Conservation (phyloP, 2,329 filamentous ascomycete species). For the Metarhizium brunneum region DNA sequence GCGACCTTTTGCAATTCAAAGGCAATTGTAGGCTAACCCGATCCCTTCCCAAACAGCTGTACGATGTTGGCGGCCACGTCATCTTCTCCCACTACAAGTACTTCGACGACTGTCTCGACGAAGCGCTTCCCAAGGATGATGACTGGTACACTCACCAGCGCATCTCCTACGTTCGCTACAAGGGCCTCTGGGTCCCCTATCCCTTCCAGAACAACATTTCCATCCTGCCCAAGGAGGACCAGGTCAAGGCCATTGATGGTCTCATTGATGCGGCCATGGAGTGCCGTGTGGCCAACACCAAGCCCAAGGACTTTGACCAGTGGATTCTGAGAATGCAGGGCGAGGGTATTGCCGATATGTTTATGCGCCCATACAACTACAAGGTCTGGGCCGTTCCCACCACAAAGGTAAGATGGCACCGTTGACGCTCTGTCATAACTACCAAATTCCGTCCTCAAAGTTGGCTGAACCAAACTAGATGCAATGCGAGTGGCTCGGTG, state of each 20-base stretch:
- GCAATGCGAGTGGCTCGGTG: slow-evolving; percentile 97
- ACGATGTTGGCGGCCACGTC: slow-evolving; percentile 96
- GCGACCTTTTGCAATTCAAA: background rate
- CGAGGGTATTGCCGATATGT: slow-evolving; percentile 79
- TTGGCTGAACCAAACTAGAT: slow-evolving; percentile 48
- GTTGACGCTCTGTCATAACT: background rate
- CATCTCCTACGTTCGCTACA: slow-evolving; percentile 98
- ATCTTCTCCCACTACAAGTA: slow-evolving; percentile 99
- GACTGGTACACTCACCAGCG: slow-evolving; percentile 99
- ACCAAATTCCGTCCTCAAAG: background rate
- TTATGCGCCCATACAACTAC: slow-evolving; percentile 99
- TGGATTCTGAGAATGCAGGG: slow-evolving; percentile 95
- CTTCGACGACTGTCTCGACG: slow-evolving; percentile 97
- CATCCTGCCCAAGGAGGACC: slow-evolving; percentile 93
- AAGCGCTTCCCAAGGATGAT: slow-evolving; percentile 84
- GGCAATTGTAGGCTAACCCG: background rate
- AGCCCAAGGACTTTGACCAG: slow-evolving; percentile 96
- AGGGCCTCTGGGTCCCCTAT: slow-evolving; percentile 93
- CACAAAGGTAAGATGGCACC: slow-evolving; percentile 60
- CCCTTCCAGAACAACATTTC: slow-evolving; percentile 99
- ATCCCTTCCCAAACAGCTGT: slow-evolving; percentile 55
- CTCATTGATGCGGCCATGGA: slow-evolving; percentile 92
- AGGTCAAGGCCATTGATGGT: slow-evolving; percentile 88
- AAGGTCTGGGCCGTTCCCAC: slow-evolving; percentile 99
- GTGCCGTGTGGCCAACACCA: slow-evolving; percentile 75